Evolutionary conservation across 371 early-diverging fungal species (phyloP), one percentile per base, ranked within the genome.

Genomic region (Umbelopsis sp.): DNA sequence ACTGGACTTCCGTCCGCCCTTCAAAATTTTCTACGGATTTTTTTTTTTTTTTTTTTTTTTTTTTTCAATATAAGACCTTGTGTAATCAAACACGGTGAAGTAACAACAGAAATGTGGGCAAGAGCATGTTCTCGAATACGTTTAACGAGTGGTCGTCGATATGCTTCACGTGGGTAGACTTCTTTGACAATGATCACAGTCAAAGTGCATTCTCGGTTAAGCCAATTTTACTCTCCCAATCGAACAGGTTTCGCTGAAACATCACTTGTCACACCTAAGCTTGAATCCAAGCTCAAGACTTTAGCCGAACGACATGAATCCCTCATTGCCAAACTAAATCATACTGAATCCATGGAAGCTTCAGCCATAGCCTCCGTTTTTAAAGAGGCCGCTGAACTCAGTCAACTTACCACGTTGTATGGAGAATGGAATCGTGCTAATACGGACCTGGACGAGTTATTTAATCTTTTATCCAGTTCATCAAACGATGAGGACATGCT

Each of bases 401-500:
- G 79, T 18, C 63, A 52, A 6, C 66, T 83, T 1, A 72, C 80
- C 20, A 52, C 74, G 1, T 52, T 83, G 0, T 83, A 74, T 64
- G 74, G 71, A 0, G 76, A 80, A 20, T 83, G 83, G 83, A 67
- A 72, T 46, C 73, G 76, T 50, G 65, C 64, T 10, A 69, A 67
- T 7, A 66, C 37, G 1, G 81, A 83, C 57, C 65, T 83, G 16
- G 51, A 29, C 9, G 76, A 83, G 44, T 65, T 79, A 22, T 72
- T 70, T 8, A 72, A 76, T 10, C 35, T 83, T 7, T 51, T 79
- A 10, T 67, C 76, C 0, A 67, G 35, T 4, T 62, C 45, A 5
- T 37, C 53, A 25, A 69, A 72, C 10, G 65, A 73, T 29, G 83
- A 87, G 50, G 63, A 74, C 12, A 77, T 90, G 73, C 44, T 80